Base-by-base conservation (phyloP, 345 rosid genomes). In the Sapria himalayana region DNA sequence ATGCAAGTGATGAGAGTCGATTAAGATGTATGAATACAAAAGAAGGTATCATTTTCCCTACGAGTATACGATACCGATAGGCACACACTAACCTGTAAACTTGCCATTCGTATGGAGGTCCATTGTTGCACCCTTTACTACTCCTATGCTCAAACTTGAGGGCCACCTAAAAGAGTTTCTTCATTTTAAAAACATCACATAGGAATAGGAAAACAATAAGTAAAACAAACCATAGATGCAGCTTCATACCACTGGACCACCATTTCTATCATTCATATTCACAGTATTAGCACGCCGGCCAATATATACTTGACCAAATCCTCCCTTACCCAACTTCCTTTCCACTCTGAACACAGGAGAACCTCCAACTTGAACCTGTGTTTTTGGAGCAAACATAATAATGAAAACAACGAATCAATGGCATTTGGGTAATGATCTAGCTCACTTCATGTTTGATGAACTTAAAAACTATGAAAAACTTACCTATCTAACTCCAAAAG, bases 101-200 rank as follows among this genome's bases (percentile, higher is more conserved):
- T 61, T 79, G 93, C 98, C 98, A 89, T 71, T 89, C 95, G 23
- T 74, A 64, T 34, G 98, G 98, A 12, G 95, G 98, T 47, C 98
- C 95, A 63, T 72, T 72, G 49, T 69, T 89, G 64, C 98, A 82
- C 35, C 98, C 98, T 65, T 89, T 89, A 51, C 95, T 82, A 46
- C 74, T 79, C 39, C 75, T 66, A 46, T 89, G 98, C 62, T 89
- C 98, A 45, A 89, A 74, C 57, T 89, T 89, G 60, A 89, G 62
- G 16, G 98, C 98, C 38, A 89, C 93, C 98, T 82, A 68, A 50
- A 59, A 60, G n/a, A n/a, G n/a, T n/a, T n/a, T n/a, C n/a, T n/a
- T n/a, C n/a, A n/a, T n/a, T n/a, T n/a, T n/a, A n/a, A n/a, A n/a
- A n/a, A n/a, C n/a, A n/a, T n/a, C n/a, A n/a, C n/a, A n/a, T n/a